A percentile compares a stretch with the other conserved stretches of the same genome.
These are phyloP conservation scores for Conringia planisiliqua DNA, from an alignment of 345 rosid species.

Conservation along the genomic window DNA sequence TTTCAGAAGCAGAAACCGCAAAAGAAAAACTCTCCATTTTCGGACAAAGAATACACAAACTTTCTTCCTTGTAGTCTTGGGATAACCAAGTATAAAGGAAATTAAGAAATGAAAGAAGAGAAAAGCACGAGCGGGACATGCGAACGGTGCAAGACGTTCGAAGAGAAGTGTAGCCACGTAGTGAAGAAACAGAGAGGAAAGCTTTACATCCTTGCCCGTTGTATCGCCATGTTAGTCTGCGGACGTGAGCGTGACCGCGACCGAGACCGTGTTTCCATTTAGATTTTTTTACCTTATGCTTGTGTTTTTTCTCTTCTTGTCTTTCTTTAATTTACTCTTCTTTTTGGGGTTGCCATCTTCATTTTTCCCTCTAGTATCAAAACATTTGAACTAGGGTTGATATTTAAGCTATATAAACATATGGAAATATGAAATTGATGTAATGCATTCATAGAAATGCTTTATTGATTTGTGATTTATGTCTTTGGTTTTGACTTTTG, in stretches of 20 bases:
- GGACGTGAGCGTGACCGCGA: slow-evolving; percentile 47
- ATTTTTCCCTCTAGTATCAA: slow-evolving; percentile 15
- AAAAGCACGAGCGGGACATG: slow-evolving; percentile 31
- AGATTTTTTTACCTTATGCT: slow-evolving; percentile 1
- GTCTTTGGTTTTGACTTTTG: background rate
- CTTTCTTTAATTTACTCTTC: background rate
- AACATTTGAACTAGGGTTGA: slow-evolving; percentile 15
- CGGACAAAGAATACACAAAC: background rate
- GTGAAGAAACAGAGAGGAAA: slow-evolving; percentile 76
- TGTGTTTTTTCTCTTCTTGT: background rate
- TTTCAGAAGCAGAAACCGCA: slow-evolving; percentile 7
- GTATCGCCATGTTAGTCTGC: slow-evolving; percentile 74
- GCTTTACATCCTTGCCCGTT: slow-evolving; percentile 78
- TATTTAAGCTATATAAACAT: slow-evolving; percentile 15
- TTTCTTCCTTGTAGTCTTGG: background rate
- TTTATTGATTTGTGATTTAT: background rate
- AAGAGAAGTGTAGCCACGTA: slow-evolving; percentile 68
- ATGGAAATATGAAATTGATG: slow-evolving; percentile 11
- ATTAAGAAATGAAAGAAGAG: slow-evolving; percentile 16
- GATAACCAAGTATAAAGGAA: background rate
- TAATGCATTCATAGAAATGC: slow-evolving; percentile 20
- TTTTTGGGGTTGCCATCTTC: background rate
- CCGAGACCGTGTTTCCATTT: slow-evolving; percentile 15
- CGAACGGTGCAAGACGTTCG: slow-evolving; percentile 53
- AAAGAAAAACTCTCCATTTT: background rate